Base-by-base conservation (phyloP, 2,329 filamentous ascomycete species). In the Fusarium bactridioides region DNA sequence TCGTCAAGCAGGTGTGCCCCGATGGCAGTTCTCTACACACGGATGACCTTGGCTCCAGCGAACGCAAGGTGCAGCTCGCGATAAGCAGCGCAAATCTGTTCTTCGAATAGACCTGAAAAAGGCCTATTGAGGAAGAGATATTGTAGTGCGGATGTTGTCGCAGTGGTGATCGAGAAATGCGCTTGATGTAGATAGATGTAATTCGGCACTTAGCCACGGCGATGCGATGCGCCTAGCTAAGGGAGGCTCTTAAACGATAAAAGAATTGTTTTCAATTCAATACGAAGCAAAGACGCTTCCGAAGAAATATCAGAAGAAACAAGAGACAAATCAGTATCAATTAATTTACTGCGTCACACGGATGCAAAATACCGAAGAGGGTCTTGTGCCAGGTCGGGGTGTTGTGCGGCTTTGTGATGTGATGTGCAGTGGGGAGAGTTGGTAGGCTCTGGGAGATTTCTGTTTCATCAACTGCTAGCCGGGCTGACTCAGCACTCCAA, bases 371-470 rank as follows among this genome's bases (percentile, higher is more conserved):
- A 55, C 70, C 37, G 44, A 61, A 51, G 61, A 64, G 69, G 63
- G 62, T 62, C 63, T 74, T 74, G 71, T 74, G 60, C 64, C 68
- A 66, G 72, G 67, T 71, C 41, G 56, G 70, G 61, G 75, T 74
- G 76, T 69, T 70, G 72, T 59, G 60, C 72, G 70, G 72, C 75
- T 68, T 73, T 67, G 76, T 80, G 78, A 74, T 67, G 76, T 79
- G 78, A 74, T 80, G 75, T 82, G 80, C 80, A 82, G 72, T 78
- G 80, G 80, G 75, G 75, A 81, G 79, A 79, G 79, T 82, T 82
- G 77, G 70, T 74, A 76, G 74, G 68, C 75, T 76, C 61, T 59
- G 72, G 74, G 78, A 73, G 77, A 79, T 76, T 78, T 78, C 70
- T 69, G 64, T 74, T 78, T 76, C 77, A 75, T 74, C 63, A 72